Conservation (phyloP, 169 alveolate genomes). For the Fabrea salina region DNA sequence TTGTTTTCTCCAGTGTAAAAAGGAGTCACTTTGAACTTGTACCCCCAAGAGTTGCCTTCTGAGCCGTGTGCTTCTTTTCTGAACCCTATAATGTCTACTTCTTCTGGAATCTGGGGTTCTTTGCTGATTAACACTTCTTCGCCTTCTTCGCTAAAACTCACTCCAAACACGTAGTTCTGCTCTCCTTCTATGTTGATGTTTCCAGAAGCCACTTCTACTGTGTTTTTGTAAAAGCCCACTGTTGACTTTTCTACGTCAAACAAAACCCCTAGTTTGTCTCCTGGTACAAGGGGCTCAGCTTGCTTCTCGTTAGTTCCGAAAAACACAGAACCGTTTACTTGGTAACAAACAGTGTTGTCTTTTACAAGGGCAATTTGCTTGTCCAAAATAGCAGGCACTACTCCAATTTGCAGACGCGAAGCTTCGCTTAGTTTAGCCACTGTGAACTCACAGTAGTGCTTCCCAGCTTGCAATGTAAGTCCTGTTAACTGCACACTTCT, state of each 20-base stretch:
- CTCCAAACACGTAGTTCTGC: conserved; percentile 23
- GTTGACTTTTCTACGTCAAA: neutral
- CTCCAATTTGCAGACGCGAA: conserved; percentile 13
- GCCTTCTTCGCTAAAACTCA: neutral
- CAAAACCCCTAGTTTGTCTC: neutral
- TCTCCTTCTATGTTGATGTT: neutral
- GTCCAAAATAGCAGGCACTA: neutral
- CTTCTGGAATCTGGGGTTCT: conserved; percentile 17
- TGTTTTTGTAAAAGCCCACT: neutral
- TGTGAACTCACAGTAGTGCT: conserved; percentile 5
- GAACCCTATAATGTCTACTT: conserved; percentile 13
- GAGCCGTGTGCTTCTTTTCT: neutral
- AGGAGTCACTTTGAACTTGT: conserved; percentile 33
- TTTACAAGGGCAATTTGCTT: neutral
- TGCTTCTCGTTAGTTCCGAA: neutral
- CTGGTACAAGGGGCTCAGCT: conserved; percentile 1
- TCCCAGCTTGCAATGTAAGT: conserved; percentile 22
- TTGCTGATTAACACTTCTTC: conserved; percentile 25
- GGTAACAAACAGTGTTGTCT: conserved; percentile 13
- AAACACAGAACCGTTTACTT: neutral
- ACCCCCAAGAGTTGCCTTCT: conserved; percentile 29
- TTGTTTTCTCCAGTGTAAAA: conserved; percentile 10
- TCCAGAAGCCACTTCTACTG: neutral
- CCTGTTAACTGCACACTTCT: neutral
- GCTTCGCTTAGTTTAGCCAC: neutral